Percentiles rank a stretch among this genome's conserved stretches.
phyloP scores from a whole-genome alignment of 2,329 filamentous ascomycete species.

The Fusarium irregulare region DNA sequence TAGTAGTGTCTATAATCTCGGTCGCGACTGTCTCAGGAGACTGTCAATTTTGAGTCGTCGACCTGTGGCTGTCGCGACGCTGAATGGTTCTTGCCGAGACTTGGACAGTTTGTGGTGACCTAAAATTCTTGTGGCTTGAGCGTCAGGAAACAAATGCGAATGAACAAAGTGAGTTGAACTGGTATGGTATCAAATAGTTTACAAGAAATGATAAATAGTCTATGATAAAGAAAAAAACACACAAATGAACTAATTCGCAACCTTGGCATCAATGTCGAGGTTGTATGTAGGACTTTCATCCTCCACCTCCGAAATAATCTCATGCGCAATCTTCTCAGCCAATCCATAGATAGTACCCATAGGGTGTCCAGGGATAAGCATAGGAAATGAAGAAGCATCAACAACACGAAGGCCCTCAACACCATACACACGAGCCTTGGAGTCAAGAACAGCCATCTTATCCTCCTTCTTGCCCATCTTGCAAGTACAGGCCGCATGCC shows the following conservation, averaged over 20 bases:
- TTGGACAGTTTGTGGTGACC: not conserved
- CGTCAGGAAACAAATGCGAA: not conserved
- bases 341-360: constrained; percentile 29
- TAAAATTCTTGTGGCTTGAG: not conserved
- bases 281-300: not conserved
- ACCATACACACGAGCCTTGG: constrained; percentile 32
- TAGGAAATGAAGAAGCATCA: constrained; percentile 26
- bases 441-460: constrained; percentile 33
- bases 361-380: constrained; percentile 34
- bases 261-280: not conserved
- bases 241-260: not conserved
- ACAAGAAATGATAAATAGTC: not conserved
- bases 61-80: too few species aligned
- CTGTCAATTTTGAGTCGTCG: not conserved
- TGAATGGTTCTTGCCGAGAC: too few species aligned
- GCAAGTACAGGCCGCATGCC: constrained; percentile 40
- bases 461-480: constrained; percentile 38
- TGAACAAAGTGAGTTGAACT: not conserved
- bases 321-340: constrained; percentile 38
- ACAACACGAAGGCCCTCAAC: constrained; percentile 31
- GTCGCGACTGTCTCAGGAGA: fast-evolving
- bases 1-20: not conserved
- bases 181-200: not conserved
- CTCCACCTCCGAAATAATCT: constrained; percentile 20
- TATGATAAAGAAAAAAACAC: not conserved